Conservation (phyloP, 768 basidiomycete species). For the Mycena rebaudengoi region DNA sequence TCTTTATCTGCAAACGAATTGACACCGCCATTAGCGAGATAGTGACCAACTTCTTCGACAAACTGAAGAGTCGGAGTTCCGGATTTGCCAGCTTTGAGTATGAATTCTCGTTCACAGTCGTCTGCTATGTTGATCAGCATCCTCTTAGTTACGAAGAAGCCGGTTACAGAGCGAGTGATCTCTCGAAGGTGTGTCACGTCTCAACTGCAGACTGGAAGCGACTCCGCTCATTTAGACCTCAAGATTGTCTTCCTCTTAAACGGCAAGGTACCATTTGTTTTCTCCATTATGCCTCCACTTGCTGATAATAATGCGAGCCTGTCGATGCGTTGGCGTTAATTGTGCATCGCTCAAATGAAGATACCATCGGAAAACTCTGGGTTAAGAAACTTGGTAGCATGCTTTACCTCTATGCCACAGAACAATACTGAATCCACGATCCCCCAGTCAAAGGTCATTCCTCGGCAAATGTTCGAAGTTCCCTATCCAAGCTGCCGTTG, state of each 20-base stretch:
- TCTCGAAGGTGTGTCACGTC: constrained; percentile 81
- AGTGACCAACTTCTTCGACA: constrained; percentile 94
- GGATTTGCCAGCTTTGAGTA: constrained; percentile 94
- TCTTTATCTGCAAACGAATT: too few species aligned
- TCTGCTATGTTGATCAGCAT: neutral
- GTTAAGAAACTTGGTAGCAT: constrained; percentile 89
- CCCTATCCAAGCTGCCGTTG: constrained; percentile 94
- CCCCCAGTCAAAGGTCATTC: constrained; percentile 86
- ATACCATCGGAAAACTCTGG: constrained; percentile 82
- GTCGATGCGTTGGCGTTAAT: constrained; percentile 95
- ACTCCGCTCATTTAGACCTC: too few species aligned
- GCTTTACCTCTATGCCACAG: neutral
- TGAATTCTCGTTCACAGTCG: constrained; percentile 34
- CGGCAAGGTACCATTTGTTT: constrained; percentile 21
- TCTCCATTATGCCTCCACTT: neutral
- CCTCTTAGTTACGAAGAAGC: constrained; percentile 87
- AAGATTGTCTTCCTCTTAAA: constrained; percentile 95
- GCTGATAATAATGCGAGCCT: constrained; percentile 57
- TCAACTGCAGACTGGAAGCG: too few species aligned
- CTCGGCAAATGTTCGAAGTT: constrained; percentile 92
- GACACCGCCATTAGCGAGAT: too few species aligned
- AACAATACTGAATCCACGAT: neutral
- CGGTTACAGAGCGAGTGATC: constrained; percentile 82
- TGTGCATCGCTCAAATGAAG: constrained; percentile 83
- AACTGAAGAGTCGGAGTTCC: constrained; percentile 91